Base-by-base conservation (phyloP, 208 protist genomes). In the Wallacemonas sp. region DNA sequence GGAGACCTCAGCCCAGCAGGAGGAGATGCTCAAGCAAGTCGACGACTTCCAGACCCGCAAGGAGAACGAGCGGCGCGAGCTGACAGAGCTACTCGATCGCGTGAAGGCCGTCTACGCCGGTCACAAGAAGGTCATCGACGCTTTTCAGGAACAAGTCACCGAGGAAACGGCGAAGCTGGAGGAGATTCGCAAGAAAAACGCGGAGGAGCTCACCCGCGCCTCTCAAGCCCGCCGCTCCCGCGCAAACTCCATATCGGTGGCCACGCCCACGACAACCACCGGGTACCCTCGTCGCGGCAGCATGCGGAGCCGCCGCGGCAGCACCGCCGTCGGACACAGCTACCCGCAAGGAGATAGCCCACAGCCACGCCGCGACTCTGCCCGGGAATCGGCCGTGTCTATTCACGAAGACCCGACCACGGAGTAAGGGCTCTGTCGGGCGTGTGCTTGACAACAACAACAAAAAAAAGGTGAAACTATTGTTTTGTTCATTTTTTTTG, bases 91-190 rank as follows among this genome's bases (percentile, higher is more conserved):
- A 6, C 12, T 58, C n/a, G 58, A 63, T 28, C 41, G 30, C 14
- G 41, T 28, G 14, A 63, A 51, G 36, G 19, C 51, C 34, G 1
- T 30, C 27, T 44, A 17, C 51, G 49, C 12, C 27, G 51, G n/a
- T 17, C 63, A 45, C 41, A 45, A 47, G 58, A 51, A 9, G 6
- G 58, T n/a, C 38, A 45, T 53, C 19, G 39, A 1, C 28, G 54
- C 24, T 5, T 46, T 55, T n/a, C 31, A 38, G 42, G 51, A 15
- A 41, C 30, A 42, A 19, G 27, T 42, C 19, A 64, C 61, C n/a
- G 51, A 33, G 28, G 63, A 71, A 39, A 60, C 68, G 28, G 45
- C 68, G 42, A 28, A 46, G 46, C 44, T 79, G 15, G 67, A 74
- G 4, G 51, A 65, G 2, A 67, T 61, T 19, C 68, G 51, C 30